phyloP scores from a whole-genome alignment of 768 basidiomycete species.

The Pleurotus pulmonarius region DNA sequence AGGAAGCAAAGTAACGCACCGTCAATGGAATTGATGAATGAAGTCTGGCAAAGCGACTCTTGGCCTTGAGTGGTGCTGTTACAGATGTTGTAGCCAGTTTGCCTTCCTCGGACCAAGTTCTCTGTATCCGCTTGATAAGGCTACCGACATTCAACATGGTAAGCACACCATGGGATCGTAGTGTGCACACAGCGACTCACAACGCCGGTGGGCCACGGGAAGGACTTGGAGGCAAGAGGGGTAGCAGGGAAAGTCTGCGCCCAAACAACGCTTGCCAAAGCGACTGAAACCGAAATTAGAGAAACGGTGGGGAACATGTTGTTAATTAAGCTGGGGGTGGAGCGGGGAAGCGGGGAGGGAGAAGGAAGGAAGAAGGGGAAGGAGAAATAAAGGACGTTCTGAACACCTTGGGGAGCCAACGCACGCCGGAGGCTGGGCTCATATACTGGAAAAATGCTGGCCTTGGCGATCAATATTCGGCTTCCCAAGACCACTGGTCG shows the following conservation, averaged over 20 bases:
- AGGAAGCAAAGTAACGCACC: conserved; percentile 25
- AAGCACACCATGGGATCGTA: too few relatives aligned
- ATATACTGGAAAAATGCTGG: not conserved
- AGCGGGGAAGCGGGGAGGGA: not conserved
- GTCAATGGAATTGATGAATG: conserved; percentile 47
- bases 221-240: not conserved
- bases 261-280: not conserved
- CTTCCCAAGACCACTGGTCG: not conserved
- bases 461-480: conserved; percentile 4
- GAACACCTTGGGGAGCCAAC: too few relatives aligned
- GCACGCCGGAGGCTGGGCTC: not conserved
- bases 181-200: not conserved
- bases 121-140: conserved; percentile 48
- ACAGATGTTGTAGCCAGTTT: conserved; percentile 56
- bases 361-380: not conserved
- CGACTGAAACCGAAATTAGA: not conserved
- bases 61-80: conserved; percentile 55
- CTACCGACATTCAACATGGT: conserved; percentile 22
- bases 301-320: not conserved
- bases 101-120: conserved; percentile 44
- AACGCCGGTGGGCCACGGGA: conserved; percentile 1
- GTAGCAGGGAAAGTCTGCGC: conserved; percentile 4
- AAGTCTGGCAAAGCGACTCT: conserved; percentile 57
- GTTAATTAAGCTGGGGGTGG: not conserved
- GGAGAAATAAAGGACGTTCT: not conserved